phyloP scores from a whole-genome alignment of 768 basidiomycete genomes.

The Candolleomyces eurysporus region DNA sequence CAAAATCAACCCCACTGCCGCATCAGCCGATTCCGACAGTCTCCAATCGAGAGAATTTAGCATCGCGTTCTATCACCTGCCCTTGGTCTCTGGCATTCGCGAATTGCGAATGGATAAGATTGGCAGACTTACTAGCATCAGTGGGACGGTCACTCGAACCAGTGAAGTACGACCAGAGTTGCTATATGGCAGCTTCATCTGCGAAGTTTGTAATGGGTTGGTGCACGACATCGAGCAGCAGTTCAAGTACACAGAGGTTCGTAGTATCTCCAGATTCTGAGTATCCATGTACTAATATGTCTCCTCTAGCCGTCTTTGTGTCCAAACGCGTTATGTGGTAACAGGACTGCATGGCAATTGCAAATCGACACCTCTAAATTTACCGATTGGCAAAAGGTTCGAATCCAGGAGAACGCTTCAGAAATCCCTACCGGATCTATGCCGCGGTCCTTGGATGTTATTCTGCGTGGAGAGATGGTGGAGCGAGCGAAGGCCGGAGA shows the following conservation, averaged over 20 bases:
- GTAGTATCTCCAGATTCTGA: conserved; percentile 7
- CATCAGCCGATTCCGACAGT: conserved; percentile 81
- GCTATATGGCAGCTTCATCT: conserved; percentile 89
- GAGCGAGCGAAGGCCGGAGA: conserved; percentile 99
- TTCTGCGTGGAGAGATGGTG: conserved; percentile 91
- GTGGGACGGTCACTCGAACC: conserved; percentile 95
- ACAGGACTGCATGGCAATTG: conserved; percentile 87
- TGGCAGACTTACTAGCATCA: conserved; percentile 91
- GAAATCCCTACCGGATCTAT: conserved; percentile 98
- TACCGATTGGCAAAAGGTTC: conserved; percentile 98
- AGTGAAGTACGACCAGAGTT: conserved; percentile 97
- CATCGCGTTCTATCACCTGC: conserved; percentile 93
- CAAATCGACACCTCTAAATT: conserved; percentile 96
- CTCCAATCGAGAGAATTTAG: conserved; percentile 92
- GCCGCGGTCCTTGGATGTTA: conserved; percentile 96
- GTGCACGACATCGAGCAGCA: conserved; percentile 97
- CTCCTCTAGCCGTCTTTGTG: conserved; percentile 78
- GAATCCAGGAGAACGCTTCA: conserved; percentile 98
- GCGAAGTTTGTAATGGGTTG: conserved; percentile 81
- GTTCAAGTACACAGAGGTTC: conserved; percentile 98
- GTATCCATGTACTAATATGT: conserved; percentile 8
- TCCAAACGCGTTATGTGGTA: conserved; percentile 92
- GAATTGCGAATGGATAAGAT: conserved; percentile 92
- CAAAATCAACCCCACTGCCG: conserved; percentile 90
- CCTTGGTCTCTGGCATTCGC: conserved; percentile 91